phyloP scores from a whole-genome alignment of 2,329 filamentous ascomycete genomes.

The Talaromyces sp. region DNA sequence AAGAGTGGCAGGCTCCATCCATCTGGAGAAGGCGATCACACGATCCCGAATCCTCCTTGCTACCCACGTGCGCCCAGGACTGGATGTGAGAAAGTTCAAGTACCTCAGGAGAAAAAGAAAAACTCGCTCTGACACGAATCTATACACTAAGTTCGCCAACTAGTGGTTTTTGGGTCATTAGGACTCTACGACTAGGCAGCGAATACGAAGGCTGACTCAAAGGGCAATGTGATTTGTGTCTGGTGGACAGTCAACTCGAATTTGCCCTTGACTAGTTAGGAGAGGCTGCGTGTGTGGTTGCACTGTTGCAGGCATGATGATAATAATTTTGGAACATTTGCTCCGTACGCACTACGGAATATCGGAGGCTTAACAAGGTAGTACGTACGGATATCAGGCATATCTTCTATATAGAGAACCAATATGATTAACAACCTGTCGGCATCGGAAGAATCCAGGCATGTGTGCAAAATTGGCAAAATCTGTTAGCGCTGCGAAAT shows the following conservation, averaged over 20 bases:
- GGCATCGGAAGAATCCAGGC: background rate
- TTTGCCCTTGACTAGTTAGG: background rate
- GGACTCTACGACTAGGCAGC: background rate
- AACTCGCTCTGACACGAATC: background rate
- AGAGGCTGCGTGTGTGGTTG: background rate
- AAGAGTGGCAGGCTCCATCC: background rate
- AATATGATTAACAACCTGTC: background rate
- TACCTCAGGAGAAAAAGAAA: background rate
- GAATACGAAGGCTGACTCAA: too few species aligned
- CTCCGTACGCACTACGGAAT: background rate
- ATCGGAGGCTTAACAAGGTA: background rate
- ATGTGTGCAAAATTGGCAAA: background rate
- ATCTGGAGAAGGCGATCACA: slow-evolving; percentile 8
- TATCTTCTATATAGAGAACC: background rate
- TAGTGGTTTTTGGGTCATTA: background rate
- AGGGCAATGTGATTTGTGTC: background rate
- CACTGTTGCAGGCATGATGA: background rate
- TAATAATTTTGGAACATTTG: background rate
- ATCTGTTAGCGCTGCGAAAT: background rate
- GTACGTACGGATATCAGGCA: background rate
- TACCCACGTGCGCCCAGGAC: slow-evolving; percentile 10
- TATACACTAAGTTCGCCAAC: background rate
- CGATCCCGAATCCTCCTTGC: background rate
- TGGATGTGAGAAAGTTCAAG: background rate
- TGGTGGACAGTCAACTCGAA: background rate